Evolutionary conservation across 352 stramenopile genomes (phyloP), one percentile per base, ranked within the genome.

Genomic region (Phytophthora hibernalis): DNA sequence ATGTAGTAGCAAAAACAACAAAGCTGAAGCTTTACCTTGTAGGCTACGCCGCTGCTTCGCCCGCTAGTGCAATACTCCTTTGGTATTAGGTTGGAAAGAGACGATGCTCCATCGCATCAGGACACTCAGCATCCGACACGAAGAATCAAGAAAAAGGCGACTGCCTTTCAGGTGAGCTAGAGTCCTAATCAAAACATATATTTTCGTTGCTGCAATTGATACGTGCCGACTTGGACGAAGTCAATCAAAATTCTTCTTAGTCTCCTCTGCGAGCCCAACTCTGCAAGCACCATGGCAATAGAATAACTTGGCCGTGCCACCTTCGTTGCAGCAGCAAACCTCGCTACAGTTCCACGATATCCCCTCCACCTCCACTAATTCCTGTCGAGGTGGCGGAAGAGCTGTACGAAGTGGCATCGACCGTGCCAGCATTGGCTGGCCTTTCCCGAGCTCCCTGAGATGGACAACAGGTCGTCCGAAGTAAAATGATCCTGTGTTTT

Each of bases 271-370:
- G 12, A 28, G 5, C 57, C 24, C 12, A 55, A 42, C 24, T 45
- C 28, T 43, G 40, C 28, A 58, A 63, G 44, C 20, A 50, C 47
- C 44, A 60, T 45, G n/a, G 18, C 43, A 66, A 61, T 67, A 70
- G 20, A 61, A 68, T 72, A 68, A 45, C 8, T 55, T 65, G 30
- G 26, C 20, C 50, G 40, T 43, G 16, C 16, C 33, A 31, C 26
- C 26, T 16, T 38, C 31, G 13, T 16, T 43, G 3, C 37, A 31
- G 1, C 40, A 15, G 40, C 18, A 47, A 24, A 22, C 13, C 22
- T 20, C 20, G 13, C 62, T 72, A 89, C 15, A 89, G 73, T 60
- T 89, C 80, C 47, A 89, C 77, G 35, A 89, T 89, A 26, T 89
- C 80, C 13, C 80, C 35, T 89, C 80, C 24, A 89, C 80, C 52